Percentiles rank a stretch among this genome's conserved stretches.
phyloP scores from a whole-genome alignment of 108 stramenopile genomes.

The Cyclostephanos tholiformis region DNA sequence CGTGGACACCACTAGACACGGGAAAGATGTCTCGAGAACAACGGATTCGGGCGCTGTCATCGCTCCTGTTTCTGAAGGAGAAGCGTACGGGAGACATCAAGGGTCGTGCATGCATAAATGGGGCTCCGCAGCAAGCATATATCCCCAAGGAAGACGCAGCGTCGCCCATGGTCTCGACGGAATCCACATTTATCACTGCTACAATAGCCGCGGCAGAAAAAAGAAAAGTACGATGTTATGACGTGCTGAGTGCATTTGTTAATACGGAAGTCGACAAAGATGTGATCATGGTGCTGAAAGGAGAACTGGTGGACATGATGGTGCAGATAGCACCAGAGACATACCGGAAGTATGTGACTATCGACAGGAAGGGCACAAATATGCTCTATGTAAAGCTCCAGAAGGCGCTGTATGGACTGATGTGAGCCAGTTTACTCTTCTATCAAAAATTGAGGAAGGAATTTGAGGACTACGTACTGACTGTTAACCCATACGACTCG shows the following conservation, averaged over 20 bases:
- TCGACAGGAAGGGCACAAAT: background rate
- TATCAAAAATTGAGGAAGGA: too few relatives aligned
- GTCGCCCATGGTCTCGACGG: conserved; percentile 35
- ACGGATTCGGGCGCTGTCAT: conserved; percentile 12
- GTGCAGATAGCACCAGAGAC: too few relatives aligned
- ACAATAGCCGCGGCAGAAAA: conserved; percentile 47
- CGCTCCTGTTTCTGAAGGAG: conserved; percentile 39
- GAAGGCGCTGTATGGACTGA: too few relatives aligned
- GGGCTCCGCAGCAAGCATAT: too few relatives aligned
- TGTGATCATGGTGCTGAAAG: too few relatives aligned
- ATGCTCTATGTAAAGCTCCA: background rate
- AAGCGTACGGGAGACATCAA: too few relatives aligned
- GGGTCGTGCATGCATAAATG: too few relatives aligned
- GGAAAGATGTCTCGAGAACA: conserved; percentile 5
- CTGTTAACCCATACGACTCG: too few relatives aligned
- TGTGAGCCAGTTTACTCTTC: background rate
- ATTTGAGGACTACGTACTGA: too few relatives aligned
- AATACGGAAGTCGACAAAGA: too few relatives aligned
- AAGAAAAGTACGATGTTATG: conserved; percentile 39
- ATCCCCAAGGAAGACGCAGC: conserved; percentile 9
- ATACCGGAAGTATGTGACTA: conserved; percentile 22
- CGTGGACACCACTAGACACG: background rate
- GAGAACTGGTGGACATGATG: too few relatives aligned
- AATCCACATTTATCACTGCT: conserved; percentile 29
- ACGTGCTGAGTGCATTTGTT: conserved; percentile 57